A percentile compares a stretch with the other conserved stretches of the same genome.
These are phyloP conservation scores for Pseudocercospora vitis DNA, from an alignment of 2,329 filamentous ascomycete genomes.

Conservation along the genomic window DNA sequence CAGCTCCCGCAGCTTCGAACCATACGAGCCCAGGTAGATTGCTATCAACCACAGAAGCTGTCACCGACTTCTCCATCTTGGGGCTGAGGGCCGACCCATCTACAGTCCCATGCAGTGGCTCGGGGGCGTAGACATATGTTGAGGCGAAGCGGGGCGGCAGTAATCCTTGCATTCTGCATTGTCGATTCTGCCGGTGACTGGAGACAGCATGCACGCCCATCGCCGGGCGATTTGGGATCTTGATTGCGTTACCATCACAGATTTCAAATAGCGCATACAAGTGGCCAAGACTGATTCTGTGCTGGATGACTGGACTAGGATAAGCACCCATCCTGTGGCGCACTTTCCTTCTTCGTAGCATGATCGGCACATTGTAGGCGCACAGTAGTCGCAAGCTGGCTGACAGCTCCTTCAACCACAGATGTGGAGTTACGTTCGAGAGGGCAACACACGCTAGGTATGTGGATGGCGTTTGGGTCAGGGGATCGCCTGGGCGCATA, in stretches of 20 bases:
- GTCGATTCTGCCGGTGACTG: not conserved
- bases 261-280: not conserved
- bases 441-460: not conserved
- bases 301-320: not conserved
- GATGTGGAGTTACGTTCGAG: not conserved
- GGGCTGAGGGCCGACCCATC: too few relatives aligned
- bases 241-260: not conserved
- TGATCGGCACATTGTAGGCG: constrained; percentile 3
- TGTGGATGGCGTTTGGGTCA: not conserved
- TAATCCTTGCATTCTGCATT: too few relatives aligned
- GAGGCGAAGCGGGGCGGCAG: too few relatives aligned
- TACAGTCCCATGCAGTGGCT: too few relatives aligned
- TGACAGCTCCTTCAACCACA: constrained; percentile 5
- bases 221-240: not conserved
- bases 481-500: constrained; percentile 3
- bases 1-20: too few relatives aligned
- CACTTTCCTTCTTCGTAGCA: not conserved
- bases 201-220: not conserved
- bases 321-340: too few relatives aligned
- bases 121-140: too few relatives aligned
- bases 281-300: not conserved
- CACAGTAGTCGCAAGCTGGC: constrained; percentile 1
- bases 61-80: too few relatives aligned
- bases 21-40: too few relatives aligned
- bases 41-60: too few relatives aligned